phyloP scores from a whole-genome alignment of 768 basidiomycete genomes.

The Suillus brevipes region DNA sequence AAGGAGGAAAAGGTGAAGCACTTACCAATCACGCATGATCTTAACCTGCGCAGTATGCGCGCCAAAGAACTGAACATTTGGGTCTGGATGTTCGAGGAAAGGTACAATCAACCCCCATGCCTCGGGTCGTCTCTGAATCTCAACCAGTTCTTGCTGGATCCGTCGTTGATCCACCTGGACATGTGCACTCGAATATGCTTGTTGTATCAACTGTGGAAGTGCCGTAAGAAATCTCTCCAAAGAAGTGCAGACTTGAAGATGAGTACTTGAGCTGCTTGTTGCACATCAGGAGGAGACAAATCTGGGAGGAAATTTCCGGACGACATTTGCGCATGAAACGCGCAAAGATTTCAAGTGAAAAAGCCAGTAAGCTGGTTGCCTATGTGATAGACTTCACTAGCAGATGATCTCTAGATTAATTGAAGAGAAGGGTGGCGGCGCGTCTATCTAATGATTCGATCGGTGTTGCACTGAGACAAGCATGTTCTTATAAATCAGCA shows the following conservation, averaged over 20 bases:
- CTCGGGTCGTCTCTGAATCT: conserved; percentile 72
- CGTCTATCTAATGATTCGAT: not conserved
- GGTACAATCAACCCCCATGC: conserved; percentile 87
- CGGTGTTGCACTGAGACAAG: not conserved
- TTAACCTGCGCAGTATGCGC: conserved; percentile 94
- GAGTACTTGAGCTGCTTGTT: conserved; percentile 62
- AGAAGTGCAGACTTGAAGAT: conserved; percentile 26
- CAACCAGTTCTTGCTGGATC: conserved; percentile 71
- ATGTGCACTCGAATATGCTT: conserved; percentile 58
- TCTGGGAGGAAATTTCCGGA: conserved; percentile 48
- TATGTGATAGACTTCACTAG: not conserved
- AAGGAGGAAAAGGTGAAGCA: conserved; percentile 7
- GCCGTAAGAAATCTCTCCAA: conserved; percentile 14
- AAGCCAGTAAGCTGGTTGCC: not conserved
- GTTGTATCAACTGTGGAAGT: conserved; percentile 60
- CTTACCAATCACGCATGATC: conserved; percentile 89
- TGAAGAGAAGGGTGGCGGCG: not conserved
- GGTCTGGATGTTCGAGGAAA: conserved; percentile 66
- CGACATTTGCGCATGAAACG: conserved; percentile 17
- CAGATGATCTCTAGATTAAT: not conserved
- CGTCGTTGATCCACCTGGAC: conserved; percentile 52
- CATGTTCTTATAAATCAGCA: not conserved
- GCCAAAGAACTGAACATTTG: conserved; percentile 91
- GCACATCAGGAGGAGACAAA: conserved; percentile 51
- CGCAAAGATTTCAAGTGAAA: not conserved